phyloP scores from a whole-genome alignment of 768 basidiomycete genomes.

The Lentinula boryana region DNA sequence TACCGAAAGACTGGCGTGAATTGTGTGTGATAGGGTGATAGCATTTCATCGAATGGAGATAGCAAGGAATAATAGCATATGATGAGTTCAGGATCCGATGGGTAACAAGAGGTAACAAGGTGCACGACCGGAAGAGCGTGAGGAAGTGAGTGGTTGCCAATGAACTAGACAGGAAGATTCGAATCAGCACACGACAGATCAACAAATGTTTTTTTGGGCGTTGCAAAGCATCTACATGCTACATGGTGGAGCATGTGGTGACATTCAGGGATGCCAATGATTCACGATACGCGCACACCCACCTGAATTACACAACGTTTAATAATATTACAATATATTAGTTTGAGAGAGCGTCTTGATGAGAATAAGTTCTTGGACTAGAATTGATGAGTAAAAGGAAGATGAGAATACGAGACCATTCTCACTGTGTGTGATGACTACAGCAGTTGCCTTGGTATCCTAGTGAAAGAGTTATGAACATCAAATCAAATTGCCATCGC shows the following conservation, averaged over 20 bases:
- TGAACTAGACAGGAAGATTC: too few species aligned
- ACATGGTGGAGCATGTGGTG: background rate
- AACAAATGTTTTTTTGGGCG: too few species aligned
- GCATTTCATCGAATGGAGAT: too few species aligned
- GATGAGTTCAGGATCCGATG: too few species aligned
- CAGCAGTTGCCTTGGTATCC: slow-evolving; percentile 42
- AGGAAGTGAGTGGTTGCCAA: too few species aligned
- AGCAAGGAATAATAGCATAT: too few species aligned
- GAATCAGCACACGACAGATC: background rate
- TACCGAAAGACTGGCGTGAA: too few species aligned
- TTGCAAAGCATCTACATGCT: background rate
- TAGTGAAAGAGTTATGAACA: slow-evolving; percentile 16
- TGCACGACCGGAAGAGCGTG: too few species aligned
- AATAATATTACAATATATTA: slow-evolving; percentile 4
- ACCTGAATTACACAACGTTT: background rate
- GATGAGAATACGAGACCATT: background rate
- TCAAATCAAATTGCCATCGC: slow-evolving; percentile 1
- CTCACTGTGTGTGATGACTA: slow-evolving; percentile 44
- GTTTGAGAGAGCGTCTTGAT: slow-evolving; percentile 7
- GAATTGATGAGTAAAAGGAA: background rate
- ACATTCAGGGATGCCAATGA: background rate
- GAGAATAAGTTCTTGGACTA: slow-evolving; percentile 8
- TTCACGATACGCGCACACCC: background rate
- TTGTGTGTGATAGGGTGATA: too few species aligned
- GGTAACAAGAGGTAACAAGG: too few species aligned